Base-by-base conservation (phyloP, 768 basidiomycete species). In the Lactarius sp. region DNA sequence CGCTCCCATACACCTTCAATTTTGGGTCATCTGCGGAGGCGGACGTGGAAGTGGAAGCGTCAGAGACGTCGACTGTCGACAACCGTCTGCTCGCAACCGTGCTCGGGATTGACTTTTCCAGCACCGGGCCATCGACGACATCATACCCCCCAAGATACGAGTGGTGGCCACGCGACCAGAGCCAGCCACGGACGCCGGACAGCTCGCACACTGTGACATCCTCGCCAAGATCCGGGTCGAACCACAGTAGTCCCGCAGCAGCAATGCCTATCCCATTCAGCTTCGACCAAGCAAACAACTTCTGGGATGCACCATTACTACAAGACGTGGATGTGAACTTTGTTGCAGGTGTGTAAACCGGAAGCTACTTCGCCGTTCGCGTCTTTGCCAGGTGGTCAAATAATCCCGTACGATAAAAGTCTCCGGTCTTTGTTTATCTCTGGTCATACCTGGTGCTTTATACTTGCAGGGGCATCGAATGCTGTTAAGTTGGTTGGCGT, bases 261-360 rank as follows among this genome's bases (percentile, higher is more conserved):
- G 18, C 66, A 18, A 64, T 68, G 66, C 59, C 66, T 5, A 68
- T 68, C 36, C 68, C 68, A 18, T 68, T 68, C 59, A 53, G 66
- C 50, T 67, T 68, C 18, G 68, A 68, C 10, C 66, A 67, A 49
- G 39, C 67, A 31, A 56, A 49, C 22, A 59, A 62, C 49, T 67
- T 60, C 34, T 68, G 68, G 68, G 59, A 57, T 41, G n/a, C 58
- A 20, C 62, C 65, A 14, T 27, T 56, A 13, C 22, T 52, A 18
- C 65, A 64, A 18, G 62, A 65, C 33, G 20, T 66, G 39, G 41
- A 37, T 13, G 41, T 44, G 18, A 61, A 54, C 49, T 66, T 46
- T 37, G 14, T 27, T 44, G 34, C 58, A 7, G 63, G 59, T 20
- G 34, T n/a, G 12, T 65, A 55, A 52, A 7, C 27, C 1, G 34